These are phyloP conservation scores for Candida pseudoviswanathii DNA, from an alignment of 1,139 yeast species.

Conservation along the genomic window DNA sequence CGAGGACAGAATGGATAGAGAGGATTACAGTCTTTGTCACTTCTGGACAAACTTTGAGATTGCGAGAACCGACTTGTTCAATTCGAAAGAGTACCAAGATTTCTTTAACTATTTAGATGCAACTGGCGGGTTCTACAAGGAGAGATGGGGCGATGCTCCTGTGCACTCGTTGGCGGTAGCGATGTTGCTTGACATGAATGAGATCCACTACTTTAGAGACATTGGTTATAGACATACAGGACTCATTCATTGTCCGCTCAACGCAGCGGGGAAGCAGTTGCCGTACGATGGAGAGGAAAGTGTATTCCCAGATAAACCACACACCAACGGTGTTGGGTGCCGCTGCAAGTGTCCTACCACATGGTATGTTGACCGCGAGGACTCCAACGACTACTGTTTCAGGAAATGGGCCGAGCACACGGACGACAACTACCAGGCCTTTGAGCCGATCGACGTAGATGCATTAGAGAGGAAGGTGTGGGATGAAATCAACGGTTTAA, in stretches of 20 bases:
- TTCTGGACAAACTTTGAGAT: conserved; percentile 96
- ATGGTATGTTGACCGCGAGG: conserved; percentile 52
- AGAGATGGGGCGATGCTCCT: conserved; percentile 97
- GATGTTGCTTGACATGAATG: conserved; percentile 62
- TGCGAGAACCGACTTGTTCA: conserved; percentile 75
- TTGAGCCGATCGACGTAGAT: conserved; percentile 34
- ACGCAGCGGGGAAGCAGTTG: conserved; percentile 51
- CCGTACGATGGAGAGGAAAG: conserved; percentile 40
- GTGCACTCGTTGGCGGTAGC: conserved; percentile 85
- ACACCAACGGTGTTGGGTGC: conserved; percentile 72
- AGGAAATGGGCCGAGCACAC: conserved; percentile 55
- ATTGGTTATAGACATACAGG: conserved; percentile 84
- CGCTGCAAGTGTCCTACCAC: conserved; percentile 77
- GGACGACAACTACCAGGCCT: conserved; percentile 32
- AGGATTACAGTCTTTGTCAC: conserved; percentile 79
- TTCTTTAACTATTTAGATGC: conserved; percentile 69
- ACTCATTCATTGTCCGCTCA: conserved; percentile 81
- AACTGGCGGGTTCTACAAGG: conserved; percentile 81
- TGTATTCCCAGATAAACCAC: conserved; percentile 46
- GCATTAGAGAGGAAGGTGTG: conserved; percentile 35
- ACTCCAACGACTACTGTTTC: conserved; percentile 55
- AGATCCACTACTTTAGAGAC: conserved; percentile 86
- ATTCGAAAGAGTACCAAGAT: conserved; percentile 59
- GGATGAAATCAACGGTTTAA: conserved; percentile 22
- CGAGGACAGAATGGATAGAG: conserved; percentile 60